Conservation (phyloP, 1,139 yeast species). For the Nakaseomyces sp. region DNA sequence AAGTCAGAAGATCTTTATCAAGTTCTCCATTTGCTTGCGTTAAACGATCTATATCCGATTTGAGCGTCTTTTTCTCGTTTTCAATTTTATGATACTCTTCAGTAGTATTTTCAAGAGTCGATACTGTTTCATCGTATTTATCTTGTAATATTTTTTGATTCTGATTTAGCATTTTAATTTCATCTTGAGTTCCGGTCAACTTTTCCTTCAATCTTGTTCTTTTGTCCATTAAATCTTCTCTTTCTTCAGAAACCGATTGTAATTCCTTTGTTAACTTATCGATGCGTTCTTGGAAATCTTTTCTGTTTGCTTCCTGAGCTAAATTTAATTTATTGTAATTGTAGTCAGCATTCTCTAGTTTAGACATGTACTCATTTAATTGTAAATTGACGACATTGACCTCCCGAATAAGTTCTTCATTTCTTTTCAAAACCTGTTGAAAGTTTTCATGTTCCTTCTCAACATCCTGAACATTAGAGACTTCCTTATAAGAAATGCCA, state of each 20-base stretch:
- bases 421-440: conserved; percentile 14
- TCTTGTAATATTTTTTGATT: conserved; percentile 27
- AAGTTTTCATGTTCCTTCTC: conserved; percentile 12
- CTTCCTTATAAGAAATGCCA: neutral
- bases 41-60: conserved; percentile 8
- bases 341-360: conserved; percentile 33
- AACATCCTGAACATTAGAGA: conserved; percentile 1
- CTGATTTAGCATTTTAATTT: conserved; percentile 25
- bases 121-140: conserved; percentile 22
- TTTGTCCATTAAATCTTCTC: conserved; percentile 32
- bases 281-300: conserved; percentile 23
- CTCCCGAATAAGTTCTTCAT: conserved; percentile 35
- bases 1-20: neutral
- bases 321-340: conserved; percentile 30
- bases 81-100: conserved; percentile 5
- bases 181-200: conserved; percentile 21
- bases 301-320: conserved; percentile 1
- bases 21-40: conserved; percentile 7
- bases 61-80: conserved; percentile 3
- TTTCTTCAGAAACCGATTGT: conserved; percentile 9
- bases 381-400: conserved; percentile 28
- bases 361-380: conserved; percentile 30
- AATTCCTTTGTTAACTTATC: neutral
- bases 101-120: conserved; percentile 14
- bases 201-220: conserved; percentile 28